These are phyloP conservation scores for Bocquillonia castaneifolia DNA, from an alignment of 441 rosid species.

Conservation along the genomic window DNA sequence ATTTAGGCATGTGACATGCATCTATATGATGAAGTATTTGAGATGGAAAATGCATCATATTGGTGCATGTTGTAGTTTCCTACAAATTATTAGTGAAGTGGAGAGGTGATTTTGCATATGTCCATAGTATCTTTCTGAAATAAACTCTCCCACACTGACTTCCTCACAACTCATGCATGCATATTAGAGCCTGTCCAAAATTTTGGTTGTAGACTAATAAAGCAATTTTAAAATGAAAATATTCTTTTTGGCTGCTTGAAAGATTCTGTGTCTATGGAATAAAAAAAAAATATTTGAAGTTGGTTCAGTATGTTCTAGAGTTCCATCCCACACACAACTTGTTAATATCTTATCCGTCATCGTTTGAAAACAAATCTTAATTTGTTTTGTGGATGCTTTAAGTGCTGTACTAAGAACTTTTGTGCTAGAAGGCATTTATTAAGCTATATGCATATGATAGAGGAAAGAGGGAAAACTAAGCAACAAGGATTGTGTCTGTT, in stretches of 20 bases:
- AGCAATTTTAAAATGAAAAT: neutral
- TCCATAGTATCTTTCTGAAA: neutral
- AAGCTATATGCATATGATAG: neutral
- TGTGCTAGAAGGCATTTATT: neutral
- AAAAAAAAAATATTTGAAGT: neutral
- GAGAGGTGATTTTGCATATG: neutral
- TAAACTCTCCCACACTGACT: neutral
- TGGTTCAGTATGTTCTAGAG: neutral
- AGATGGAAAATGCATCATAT: conserved; percentile 7
- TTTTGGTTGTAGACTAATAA: neutral
- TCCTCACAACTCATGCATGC: neutral
- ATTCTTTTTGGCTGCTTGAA: neutral
- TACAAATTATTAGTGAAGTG: neutral
- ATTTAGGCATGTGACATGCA: neutral
- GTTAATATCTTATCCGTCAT: neutral
- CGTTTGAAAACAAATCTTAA: neutral
- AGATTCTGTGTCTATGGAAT: neutral
- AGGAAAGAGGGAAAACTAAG: neutral
- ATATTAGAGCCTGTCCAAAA: neutral
- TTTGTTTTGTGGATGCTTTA: neutral
- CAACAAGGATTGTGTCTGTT: neutral
- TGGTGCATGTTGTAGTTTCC: neutral
- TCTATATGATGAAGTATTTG: conserved; percentile 2
- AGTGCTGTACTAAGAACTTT: neutral
- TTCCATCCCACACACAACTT: neutral